phyloP scores from a whole-genome alignment of 441 rosid species.

The Erodium moschatum region DNA sequence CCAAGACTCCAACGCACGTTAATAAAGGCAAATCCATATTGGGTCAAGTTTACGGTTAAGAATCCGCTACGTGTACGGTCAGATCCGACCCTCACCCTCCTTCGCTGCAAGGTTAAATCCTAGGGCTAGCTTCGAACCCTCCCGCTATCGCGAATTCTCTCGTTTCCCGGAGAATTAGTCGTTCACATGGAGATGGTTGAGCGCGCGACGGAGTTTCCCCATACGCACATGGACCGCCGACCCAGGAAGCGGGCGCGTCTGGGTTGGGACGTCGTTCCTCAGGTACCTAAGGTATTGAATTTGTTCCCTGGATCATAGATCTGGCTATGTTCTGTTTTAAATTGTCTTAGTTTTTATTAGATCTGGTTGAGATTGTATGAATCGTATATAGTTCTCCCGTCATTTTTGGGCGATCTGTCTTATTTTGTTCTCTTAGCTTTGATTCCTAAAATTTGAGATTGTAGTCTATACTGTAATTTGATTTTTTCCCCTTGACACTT shows the following conservation, averaged over 20 bases:
- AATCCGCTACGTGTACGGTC: neutral
- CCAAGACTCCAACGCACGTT: neutral
- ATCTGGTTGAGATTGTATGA: neutral
- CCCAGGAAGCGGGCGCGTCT: conserved; percentile 76
- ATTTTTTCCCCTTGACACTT: too few species aligned
- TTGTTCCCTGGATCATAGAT: neutral
- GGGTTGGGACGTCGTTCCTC: conserved; percentile 68
- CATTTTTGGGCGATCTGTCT: neutral
- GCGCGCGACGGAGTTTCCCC: conserved; percentile 42
- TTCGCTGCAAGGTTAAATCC: neutral
- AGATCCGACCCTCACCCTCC: neutral
- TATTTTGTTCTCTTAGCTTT: neutral
- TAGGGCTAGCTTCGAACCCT: neutral
- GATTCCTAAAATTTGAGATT: neutral
- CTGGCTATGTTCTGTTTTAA: neutral
- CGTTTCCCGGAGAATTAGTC: neutral
- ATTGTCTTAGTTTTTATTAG: neutral
- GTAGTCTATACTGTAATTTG: too few species aligned
- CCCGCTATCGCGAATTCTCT: conserved; percentile 2
- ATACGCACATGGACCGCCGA: conserved; percentile 55
- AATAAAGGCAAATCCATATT: neutral
- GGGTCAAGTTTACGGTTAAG: neutral
- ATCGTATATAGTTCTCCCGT: neutral
- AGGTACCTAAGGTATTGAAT: conserved; percentile 20
- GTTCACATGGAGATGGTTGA: neutral